phyloP scores from a whole-genome alignment of 2,329 filamentous ascomycete species.

The Teratosphaeria nubilosa region DNA sequence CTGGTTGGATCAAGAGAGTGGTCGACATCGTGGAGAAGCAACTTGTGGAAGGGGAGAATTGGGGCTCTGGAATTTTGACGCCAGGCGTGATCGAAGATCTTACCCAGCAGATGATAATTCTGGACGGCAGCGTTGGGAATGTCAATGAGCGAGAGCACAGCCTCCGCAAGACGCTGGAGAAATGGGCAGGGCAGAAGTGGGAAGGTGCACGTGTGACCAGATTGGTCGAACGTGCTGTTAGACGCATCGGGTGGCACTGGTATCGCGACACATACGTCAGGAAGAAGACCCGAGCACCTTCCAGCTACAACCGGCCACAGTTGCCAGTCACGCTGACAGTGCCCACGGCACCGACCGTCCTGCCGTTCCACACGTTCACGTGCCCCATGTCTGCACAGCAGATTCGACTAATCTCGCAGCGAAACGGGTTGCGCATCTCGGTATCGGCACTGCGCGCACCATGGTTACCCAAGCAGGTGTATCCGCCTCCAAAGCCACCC shows the following conservation, averaged over 20 bases:
- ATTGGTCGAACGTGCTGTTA: conserved; percentile 74
- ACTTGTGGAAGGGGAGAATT: conserved; percentile 71
- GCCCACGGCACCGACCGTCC: conserved; percentile 81
- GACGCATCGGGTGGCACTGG: conserved; percentile 70
- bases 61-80: conserved; percentile 64
- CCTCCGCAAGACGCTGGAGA: conserved; percentile 28
- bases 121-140: conserved; percentile 24
- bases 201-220: conserved; percentile 80
- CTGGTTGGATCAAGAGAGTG: conserved; percentile 80
- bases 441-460: conserved; percentile 76
- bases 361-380: conserved; percentile 97
- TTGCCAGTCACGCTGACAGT: conserved; percentile 64
- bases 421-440: conserved; percentile 87
- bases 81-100: conserved; percentile 31
- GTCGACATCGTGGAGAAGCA: conserved; percentile 86
- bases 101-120: conserved; percentile 35
- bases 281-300: conserved; percentile 44
- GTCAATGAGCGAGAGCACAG: conserved; percentile 27
- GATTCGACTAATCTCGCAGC: conserved; percentile 86
- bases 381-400: conserved; percentile 85
- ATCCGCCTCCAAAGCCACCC: conserved; percentile 74
- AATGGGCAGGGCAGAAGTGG: conserved; percentile 67
- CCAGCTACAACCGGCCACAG: conserved; percentile 60
- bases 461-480: conserved; percentile 76
- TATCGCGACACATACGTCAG: conserved; percentile 71